Evolutionary conservation across 148 eudicot genomes (phyloP), one percentile per base, ranked within the genome.

Genomic region (Diospyros lotus): DNA sequence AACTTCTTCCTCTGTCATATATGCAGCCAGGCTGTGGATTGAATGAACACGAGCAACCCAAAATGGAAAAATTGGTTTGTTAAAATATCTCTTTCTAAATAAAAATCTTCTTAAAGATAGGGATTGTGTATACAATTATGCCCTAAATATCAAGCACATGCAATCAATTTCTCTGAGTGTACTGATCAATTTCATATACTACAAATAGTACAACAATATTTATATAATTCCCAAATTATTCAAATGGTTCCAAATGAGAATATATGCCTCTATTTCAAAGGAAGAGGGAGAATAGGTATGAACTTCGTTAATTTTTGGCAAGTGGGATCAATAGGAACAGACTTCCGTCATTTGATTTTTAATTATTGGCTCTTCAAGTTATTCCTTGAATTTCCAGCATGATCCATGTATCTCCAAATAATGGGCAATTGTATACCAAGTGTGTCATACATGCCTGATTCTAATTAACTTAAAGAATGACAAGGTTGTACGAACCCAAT

Each of bases 1-100:
- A 66, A 93, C 98, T 67, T 96, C 99, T 66, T 93, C 98, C 65
- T 93, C 97, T 14, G 98, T 89, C 90, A 96, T 96, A 73, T 89
- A 93, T 77, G 80, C 91, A 78, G 97, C 99, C 71, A 96, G 86
- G 75, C 99, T 96, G 88, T 61, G 76, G 55, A 18, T 66, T n/a
- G 51, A 71, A 58, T 53, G 18, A 50, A 66, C 11, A 72, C 72
- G 41, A 75, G 61, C 17, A 82, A 73, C 51, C 61, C 68, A 69
- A 76, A 51, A 68, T 43, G 62, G 17, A 1, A 71, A 64, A 42
- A 64, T 9, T 3, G 58, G 7, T 38, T 28, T 9, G n/a, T 2
- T 4, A 40, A 46, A 28, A 4, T 15, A 43, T 58, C 52, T 6
- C 39, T 14, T 59, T 60, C 58, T 43, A 63, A 63, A 40, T 73